Percentiles rank a stretch among this genome's conserved stretches.
phyloP scores from a whole-genome alignment of 441 rosid genomes.

The Daphne laureola region DNA sequence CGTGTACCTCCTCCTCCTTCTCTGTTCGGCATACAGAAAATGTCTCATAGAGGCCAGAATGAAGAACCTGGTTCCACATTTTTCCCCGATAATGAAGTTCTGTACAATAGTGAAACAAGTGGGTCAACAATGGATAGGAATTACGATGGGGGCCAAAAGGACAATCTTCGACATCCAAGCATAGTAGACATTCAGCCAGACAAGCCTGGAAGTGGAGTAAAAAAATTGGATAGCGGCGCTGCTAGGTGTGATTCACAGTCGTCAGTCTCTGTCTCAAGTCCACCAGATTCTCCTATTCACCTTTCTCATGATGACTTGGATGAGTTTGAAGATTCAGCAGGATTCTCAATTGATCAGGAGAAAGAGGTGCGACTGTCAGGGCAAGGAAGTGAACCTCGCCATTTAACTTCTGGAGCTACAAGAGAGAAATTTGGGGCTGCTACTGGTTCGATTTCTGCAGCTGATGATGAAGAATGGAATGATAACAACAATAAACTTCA shows the following conservation, averaged over 20 bases:
- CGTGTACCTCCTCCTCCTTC: conserved; percentile 93
- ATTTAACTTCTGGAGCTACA: conserved; percentile 33
- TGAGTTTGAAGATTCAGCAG: conserved; percentile 61
- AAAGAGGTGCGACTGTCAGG: conserved; percentile 31
- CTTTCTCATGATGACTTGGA: conserved; percentile 96
- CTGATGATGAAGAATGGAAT: conserved; percentile 91
- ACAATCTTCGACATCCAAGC: conserved; percentile 30
- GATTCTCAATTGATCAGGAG: conserved; percentile 34
- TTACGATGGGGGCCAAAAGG: conserved; percentile 41
- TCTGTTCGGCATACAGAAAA: conserved; percentile 50
- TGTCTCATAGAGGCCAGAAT: conserved; percentile 39
- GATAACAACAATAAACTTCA: conserved; percentile 52
- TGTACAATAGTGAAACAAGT: conserved; percentile 30
- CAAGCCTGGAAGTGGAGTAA: conserved; percentile 30
- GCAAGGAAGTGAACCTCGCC: conserved; percentile 29
- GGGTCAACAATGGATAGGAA: conserved; percentile 39
- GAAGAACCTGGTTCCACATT: conserved; percentile 52
- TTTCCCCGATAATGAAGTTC: conserved; percentile 38
- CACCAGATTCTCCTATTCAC: conserved; percentile 86
- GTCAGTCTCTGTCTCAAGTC: conserved; percentile 86
- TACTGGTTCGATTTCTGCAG: conserved; percentile 43
- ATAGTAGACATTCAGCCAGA: conserved; percentile 27
- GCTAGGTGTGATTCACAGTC: conserved; percentile 86
- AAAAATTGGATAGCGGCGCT: conserved; percentile 37
- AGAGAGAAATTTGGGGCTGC: conserved; percentile 40